Conservation (phyloP, 1,284 basidiomycete species). For the Apiotrichum gamsii region DNA sequence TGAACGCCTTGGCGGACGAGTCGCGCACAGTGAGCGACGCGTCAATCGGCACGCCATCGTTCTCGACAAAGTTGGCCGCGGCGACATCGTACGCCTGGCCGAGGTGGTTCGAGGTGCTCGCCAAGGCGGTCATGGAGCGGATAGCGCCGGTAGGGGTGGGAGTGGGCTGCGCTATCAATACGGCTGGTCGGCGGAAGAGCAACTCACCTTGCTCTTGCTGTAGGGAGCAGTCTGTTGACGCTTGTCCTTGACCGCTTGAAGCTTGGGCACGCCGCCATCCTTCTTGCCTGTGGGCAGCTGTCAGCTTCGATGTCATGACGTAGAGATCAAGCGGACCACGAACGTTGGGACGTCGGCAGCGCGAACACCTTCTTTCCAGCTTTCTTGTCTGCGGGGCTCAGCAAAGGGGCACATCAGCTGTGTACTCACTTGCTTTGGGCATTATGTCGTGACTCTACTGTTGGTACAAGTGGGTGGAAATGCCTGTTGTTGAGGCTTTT, state of each 20-base stretch:
- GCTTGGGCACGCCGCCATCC: constrained; percentile 70
- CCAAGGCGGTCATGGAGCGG: constrained; percentile 12
- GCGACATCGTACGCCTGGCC: constrained; percentile 38
- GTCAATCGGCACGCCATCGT: constrained; percentile 47
- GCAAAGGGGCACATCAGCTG: background rate
- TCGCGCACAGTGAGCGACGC: constrained; percentile 53
- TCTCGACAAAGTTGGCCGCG: constrained; percentile 47
- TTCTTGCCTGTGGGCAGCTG: constrained; percentile 52
- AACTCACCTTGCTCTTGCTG: constrained; percentile 52
- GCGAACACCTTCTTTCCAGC: constrained; percentile 35
- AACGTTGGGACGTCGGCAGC: constrained; percentile 28
- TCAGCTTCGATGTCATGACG: background rate
- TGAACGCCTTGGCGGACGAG: constrained; percentile 59
- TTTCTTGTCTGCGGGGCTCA: constrained; percentile 14
- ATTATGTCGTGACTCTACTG: constrained; percentile 12
- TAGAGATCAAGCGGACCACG: constrained; percentile 13
- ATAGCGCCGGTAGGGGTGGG: constrained; percentile 5
- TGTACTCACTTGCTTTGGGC: constrained; percentile 38
- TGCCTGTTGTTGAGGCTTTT: constrained; percentile 1
- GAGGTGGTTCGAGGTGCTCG: constrained; percentile 11
- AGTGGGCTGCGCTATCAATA: constrained; percentile 1
- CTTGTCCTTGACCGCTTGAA: constrained; percentile 50
- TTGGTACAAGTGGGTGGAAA: no score
- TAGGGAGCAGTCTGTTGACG: constrained; percentile 27
- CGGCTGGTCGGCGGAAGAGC: background rate